These are phyloP conservation scores for Albifimbria verrucaria DNA, from an alignment of 2,329 filamentous ascomycete genomes.

Conservation along the genomic window DNA sequence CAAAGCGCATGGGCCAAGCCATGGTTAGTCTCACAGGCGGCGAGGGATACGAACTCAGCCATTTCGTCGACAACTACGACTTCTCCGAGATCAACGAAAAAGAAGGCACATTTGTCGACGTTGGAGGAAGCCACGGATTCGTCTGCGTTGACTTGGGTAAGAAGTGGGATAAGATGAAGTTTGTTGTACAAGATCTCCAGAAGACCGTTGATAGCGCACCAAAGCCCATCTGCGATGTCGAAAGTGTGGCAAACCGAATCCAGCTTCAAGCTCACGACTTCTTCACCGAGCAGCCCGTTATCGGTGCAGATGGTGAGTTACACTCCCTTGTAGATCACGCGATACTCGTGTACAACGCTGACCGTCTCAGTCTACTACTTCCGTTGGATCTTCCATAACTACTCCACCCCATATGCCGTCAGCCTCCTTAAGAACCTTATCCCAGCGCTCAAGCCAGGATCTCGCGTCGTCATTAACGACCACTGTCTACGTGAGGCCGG, in stretches of 20 bases:
- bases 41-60: slow-evolving; percentile 52
- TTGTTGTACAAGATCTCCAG: slow-evolving; percentile 54
- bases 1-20: slow-evolving; percentile 49
- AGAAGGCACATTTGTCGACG: slow-evolving; percentile 51
- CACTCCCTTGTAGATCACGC: neutral
- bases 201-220: slow-evolving; percentile 46
- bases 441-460: slow-evolving; percentile 53
- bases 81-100: slow-evolving; percentile 42
- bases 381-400: slow-evolving; percentile 61
- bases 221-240: slow-evolving; percentile 35
- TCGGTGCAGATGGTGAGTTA: slow-evolving; percentile 46
- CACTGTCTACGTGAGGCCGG: slow-evolving; percentile 40
- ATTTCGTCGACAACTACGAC: slow-evolving; percentile 53
- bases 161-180: slow-evolving; percentile 46
- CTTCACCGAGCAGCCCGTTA: slow-evolving; percentile 51
- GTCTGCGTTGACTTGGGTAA: slow-evolving; percentile 53
- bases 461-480: slow-evolving; percentile 44
- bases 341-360: neutral
- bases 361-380: slow-evolving; percentile 48
- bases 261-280: slow-evolving; percentile 52
- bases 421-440: slow-evolving; percentile 47
- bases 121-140: slow-evolving; percentile 58
- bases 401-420: slow-evolving; percentile 50
- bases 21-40: slow-evolving; percentile 54
- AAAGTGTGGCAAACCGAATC: slow-evolving; percentile 35